Evolutionary conservation across 306 rosid species (phyloP).

Genomic region (Sicyos baderoa): DNA sequence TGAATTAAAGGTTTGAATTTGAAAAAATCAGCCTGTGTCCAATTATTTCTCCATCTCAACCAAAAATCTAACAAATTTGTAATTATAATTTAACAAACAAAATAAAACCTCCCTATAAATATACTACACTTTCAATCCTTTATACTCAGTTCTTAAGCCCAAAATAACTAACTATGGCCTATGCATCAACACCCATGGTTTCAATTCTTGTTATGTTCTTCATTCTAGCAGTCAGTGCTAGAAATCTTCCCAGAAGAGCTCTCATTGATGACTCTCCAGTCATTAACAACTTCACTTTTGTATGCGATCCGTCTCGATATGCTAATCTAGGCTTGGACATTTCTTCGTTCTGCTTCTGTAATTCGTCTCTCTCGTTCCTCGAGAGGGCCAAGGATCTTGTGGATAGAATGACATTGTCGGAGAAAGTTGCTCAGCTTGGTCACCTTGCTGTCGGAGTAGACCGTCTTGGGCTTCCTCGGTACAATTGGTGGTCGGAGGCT

Average conservation of each 20-base stretch:
- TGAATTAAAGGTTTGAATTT: too few species aligned
- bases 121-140: background rate
- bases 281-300: slow-evolving; percentile 11
- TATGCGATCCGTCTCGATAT: slow-evolving; percentile 1
- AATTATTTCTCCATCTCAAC: background rate
- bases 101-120: background rate
- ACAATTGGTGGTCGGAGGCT: slow-evolving; percentile 15
- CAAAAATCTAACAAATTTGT: background rate
- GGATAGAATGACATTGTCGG: slow-evolving; percentile 12
- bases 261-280: background rate
- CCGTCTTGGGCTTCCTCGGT: background rate
- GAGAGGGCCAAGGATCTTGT: slow-evolving; percentile 2
- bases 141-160: background rate
- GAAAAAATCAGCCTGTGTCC: too few species aligned
- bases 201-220: background rate
- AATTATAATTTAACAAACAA: background rate
- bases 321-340: background rate
- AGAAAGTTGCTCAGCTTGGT: slow-evolving; percentile 10
- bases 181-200: background rate
- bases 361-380: background rate
- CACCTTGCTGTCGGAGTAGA: background rate
- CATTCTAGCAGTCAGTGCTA: background rate
- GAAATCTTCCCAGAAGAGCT: background rate
- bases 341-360: background rate
- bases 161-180: background rate